Evolutionary conservation across 768 basidiomycete species (phyloP), one percentile per base, ranked within the genome.

Genomic region (Calocera viscosa): DNA sequence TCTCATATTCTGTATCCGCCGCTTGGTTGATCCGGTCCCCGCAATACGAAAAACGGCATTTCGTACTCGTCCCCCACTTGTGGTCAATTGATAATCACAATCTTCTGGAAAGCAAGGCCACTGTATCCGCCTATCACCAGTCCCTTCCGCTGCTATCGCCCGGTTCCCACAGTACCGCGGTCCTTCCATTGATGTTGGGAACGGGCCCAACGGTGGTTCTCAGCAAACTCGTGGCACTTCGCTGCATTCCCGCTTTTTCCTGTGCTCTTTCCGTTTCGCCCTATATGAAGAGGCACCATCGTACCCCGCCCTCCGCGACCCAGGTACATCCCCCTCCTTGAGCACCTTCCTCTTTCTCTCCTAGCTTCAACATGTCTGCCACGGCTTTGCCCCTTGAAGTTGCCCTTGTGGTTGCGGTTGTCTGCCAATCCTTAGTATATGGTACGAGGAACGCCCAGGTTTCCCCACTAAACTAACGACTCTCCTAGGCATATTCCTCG

Each of bases 401-500:
- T 10, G 53, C 53, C 53, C 14, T 60, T 32, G 68, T 76, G 2
- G 69, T 74, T 28, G 71, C 73, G 17, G 75, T 76, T 35, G 73
- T 60, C 11, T 60, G 53, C 53, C 53, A 60, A 32, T 12, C 73
- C 28, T 60, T 73, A 38, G 71, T 76, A 28, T 76, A 73, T 68
- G 75, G 74, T 73, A 40, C 43, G 67, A 33, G 38, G 11, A 68
- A 47, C 47, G 47, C n/a, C 65, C 2, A 63, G 26, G 8, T 41
- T 34, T n/a, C 22, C 24, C 30, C 38, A 63, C 34, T 49, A 40
- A 17, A 5, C 24, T 47, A 22, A n/a, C 19, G 26, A 8, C 26
- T 65, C 35, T 17, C 41, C 10, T 43, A 76, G 75, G 76, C 22
- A 71, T 74, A 5, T 77, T 74, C 60, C 68, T 68, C 17, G 74